phyloP scores from a whole-genome alignment of 345 rosid species.

The Citrus maxima region DNA sequence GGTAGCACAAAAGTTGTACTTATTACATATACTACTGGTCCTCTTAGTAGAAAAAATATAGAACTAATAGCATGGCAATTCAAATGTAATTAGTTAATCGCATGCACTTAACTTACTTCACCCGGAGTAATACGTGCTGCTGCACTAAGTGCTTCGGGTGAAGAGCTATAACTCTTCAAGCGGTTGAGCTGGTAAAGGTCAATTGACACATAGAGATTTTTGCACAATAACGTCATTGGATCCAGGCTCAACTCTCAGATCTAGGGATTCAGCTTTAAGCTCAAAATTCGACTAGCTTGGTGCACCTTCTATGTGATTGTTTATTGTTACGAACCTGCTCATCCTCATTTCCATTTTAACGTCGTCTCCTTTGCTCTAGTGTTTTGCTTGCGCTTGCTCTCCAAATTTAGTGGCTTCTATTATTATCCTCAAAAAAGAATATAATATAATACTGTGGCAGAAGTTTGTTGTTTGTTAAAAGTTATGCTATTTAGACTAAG shows the following conservation, averaged over 20 bases:
- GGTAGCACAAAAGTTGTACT: too few relatives aligned
- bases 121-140: constrained; percentile 36
- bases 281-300: constrained; percentile 43
- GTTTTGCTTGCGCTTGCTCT: too few relatives aligned
- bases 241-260: constrained; percentile 21
- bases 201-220: constrained; percentile 48
- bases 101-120: constrained; percentile 15
- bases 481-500: too few relatives aligned
- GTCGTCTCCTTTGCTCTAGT: too few relatives aligned
- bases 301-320: constrained; percentile 29
- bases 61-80: too few relatives aligned
- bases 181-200: constrained; percentile 62
- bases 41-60: background rate
- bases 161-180: constrained; percentile 37
- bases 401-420: too few relatives aligned
- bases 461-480: too few relatives aligned
- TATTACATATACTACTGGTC: background rate
- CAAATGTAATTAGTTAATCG: too few relatives aligned
- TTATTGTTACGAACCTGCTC: background rate
- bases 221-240: constrained; percentile 35
- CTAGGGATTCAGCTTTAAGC: constrained; percentile 23
- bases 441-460: too few relatives aligned
- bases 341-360: too few relatives aligned
- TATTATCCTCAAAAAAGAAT: too few relatives aligned
- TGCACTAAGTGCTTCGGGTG: constrained; percentile 11